phyloP scores from a whole-genome alignment of 2,329 filamentous ascomycete genomes.

The Diaporthe sp. region DNA sequence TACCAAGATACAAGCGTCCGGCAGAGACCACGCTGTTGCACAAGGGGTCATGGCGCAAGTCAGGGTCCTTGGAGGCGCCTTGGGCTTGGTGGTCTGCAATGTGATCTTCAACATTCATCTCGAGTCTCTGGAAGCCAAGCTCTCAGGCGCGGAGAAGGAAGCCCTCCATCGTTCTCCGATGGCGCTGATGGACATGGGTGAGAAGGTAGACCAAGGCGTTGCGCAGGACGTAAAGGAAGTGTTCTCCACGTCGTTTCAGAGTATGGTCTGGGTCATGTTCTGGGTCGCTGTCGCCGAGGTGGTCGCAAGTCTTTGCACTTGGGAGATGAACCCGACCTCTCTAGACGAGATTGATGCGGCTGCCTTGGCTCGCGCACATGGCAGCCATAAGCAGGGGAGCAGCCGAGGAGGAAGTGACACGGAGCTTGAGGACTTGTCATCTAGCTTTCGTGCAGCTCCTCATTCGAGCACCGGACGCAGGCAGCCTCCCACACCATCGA shows the following conservation, averaged over 20 bases:
- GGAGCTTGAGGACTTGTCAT: conserved; percentile 43
- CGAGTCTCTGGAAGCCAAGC: conserved; percentile 37
- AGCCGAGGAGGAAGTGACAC: conserved; percentile 39
- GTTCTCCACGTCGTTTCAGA: conserved; percentile 58
- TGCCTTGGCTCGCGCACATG: conserved; percentile 35
- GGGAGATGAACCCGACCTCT: conserved; percentile 52
- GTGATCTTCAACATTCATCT: conserved; percentile 64
- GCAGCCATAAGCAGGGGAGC: conserved; percentile 26
- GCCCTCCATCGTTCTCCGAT: conserved; percentile 57
- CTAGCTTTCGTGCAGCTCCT: conserved; percentile 9
- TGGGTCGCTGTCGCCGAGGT: conserved; percentile 55
- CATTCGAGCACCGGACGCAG: not conserved
- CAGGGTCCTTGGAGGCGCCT: conserved; percentile 67
- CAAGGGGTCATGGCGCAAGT: conserved; percentile 70
- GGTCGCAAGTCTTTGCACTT: conserved; percentile 54
- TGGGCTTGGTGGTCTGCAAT: conserved; percentile 69
- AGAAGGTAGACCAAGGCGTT: conserved; percentile 42
- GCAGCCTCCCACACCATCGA: conserved; percentile 7
- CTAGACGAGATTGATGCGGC: conserved; percentile 41
- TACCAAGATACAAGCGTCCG: conserved; percentile 62
- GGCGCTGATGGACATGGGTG: conserved; percentile 48
- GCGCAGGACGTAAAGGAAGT: conserved; percentile 47
- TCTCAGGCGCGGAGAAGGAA: conserved; percentile 51
- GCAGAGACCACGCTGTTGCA: conserved; percentile 64
- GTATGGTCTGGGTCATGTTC: conserved; percentile 59